Evolutionary conservation across 208 protist genomes (phyloP), one percentile per base, ranked within the genome.

Genomic region (Cochliopodium minus): DNA sequence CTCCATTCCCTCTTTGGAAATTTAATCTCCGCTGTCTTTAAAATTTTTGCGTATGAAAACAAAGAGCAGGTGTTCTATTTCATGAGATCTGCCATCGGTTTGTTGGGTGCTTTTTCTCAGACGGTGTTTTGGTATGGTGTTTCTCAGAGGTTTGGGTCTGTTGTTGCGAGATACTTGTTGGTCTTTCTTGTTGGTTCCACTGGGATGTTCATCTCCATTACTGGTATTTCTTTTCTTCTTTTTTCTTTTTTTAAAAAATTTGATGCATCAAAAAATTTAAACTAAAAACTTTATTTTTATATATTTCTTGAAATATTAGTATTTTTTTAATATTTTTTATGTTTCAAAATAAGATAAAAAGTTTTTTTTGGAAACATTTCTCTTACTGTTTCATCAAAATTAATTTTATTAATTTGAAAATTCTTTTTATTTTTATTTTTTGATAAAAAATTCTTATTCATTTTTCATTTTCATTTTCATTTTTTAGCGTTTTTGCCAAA

Each of bases 1-100:
- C 30, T 87, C 11, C 85, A 92, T 58, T 28, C 34, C 33, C n/a
- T 38, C 13, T 52, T 38, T 38, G 10, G 5, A 2, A 6, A 22
- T 26, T 4, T 56, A 7, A 9, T 2, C 9, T 45, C 5, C 11
- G 26, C 26, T 15, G 26, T n/a, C 17, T 42, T 29, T 5, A 56
- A 25, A 22, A 7, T 57, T 17, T 61, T 50, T 23, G 57, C n/a
- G 25, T 43, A 26, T 63, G 17, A 52, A 11, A 59, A 9, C 50
- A 58, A 61, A 35, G 20, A 34, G 3, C 10, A 23, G 13, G 62
- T 62, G 4, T 67, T 64, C 26, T 64, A 64, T 36, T 6, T 17
- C 4, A 67, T 67, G 20, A 10, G 47, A 4, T 29, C 25, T 22
- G 45, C 25, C 1, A 35, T 78, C 0, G 73, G 35, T 13, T 26